Evolutionary conservation across 1,139 yeast species (phyloP), one percentile per base, ranked within the genome.

Genomic region (Nadsonia commutata): DNA sequence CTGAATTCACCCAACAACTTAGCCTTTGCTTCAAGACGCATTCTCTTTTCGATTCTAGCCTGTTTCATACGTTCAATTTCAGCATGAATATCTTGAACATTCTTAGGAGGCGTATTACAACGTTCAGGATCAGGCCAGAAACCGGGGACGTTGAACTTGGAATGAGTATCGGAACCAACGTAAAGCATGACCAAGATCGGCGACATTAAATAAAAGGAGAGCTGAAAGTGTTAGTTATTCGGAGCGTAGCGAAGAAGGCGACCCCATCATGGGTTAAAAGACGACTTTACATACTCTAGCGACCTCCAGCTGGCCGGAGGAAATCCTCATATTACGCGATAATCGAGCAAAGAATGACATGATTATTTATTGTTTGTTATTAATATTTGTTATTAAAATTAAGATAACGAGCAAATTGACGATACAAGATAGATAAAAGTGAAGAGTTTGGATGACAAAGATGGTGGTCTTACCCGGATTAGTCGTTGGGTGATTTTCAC

Each of bases 101-200:
- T 96, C 58, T 85, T 88, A 2, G 96, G 97, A 36, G 88, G 79
- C 62, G 82, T 81, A 58, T 86, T 85, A 53, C 85, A 71, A 2
- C 95, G 80, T 33, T 82, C 81, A 36, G 96, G 96, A 61, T 86
- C 96, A 1, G 97, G 97, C 95, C 95, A 85, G 63, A 84, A 86
- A 17, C 95, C 95, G n/a, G 94, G 94, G 44, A 86, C 78, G 57
- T 85, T 84, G 60, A 88, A 77, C 65, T 85, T 86, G 53, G 71
- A 75, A 60, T 88, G 95, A 1, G 96, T 81, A 54, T 86, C 88
- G 39, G 81, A 72, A 57, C 96, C 96, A 42, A 85, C 88, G 55
- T 81, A 88, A 62, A 84, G 79, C 97, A 88, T 88, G 55, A 86
- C 80, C 18, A 75, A 73, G 43, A 88, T 82, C 1, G 96, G 97